These are phyloP conservation scores for Penicillium verhagenii DNA, from an alignment of 495 filamentous ascomycete genomes.

Conservation along the genomic window DNA sequence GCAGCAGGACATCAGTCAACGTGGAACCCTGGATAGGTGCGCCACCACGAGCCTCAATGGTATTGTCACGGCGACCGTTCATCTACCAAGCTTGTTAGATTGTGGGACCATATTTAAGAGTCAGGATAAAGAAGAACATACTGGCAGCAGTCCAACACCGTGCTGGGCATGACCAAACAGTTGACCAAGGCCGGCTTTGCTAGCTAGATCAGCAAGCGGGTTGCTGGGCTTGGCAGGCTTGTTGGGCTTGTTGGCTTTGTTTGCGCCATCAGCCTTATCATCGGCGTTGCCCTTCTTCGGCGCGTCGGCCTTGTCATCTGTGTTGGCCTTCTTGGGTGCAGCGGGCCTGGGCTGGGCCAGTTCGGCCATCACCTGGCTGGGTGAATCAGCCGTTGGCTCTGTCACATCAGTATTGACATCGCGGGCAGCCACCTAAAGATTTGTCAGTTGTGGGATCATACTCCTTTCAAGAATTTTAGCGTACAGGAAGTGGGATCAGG, in stretches of 20 bases:
- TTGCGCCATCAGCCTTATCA: neutral
- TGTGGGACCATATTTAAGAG: neutral
- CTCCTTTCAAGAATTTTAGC: neutral
- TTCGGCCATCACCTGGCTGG: no score
- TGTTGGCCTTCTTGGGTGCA: neutral
- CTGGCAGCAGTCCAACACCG: conserved; percentile 24
- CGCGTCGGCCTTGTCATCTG: neutral
- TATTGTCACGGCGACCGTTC: conserved; percentile 17
- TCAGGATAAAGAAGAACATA: conserved; percentile 4
- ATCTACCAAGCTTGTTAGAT: conserved; percentile 16
- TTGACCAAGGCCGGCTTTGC: conserved; percentile 16
- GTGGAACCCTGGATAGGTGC: conserved; percentile 25
- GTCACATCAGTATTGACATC: neutral
- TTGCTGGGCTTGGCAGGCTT: conserved; percentile 2
- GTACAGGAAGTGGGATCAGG: neutral
- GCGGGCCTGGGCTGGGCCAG: no score
- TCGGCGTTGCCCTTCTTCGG: neutral
- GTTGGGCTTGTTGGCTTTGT: conserved; percentile 2
- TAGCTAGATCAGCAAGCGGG: conserved; percentile 11
- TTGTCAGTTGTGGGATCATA: neutral
- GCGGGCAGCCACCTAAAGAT: neutral
- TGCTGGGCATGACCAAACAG: conserved; percentile 21
- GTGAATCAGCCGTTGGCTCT: no score
- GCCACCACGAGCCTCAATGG: conserved; percentile 11
- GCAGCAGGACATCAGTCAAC: conserved; percentile 17